A percentile compares a stretch with the other conserved stretches of the same genome.
Conservation (phyloP, 306 rosid species). For the Canavalia ensiformis region DNA sequence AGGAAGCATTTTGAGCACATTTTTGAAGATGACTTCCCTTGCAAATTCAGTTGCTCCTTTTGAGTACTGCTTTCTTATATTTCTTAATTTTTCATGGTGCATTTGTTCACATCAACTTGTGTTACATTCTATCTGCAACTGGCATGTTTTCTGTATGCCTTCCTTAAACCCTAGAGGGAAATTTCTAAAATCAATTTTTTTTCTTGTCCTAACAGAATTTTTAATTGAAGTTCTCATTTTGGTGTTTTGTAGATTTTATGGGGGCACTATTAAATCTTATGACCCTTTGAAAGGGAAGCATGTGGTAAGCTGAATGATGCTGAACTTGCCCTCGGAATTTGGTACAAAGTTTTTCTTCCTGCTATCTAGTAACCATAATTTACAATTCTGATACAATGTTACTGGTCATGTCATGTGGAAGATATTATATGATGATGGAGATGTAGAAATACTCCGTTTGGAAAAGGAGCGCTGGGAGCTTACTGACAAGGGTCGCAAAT, state of each 20-base stretch:
- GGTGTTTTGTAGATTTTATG: constrained; percentile 75
- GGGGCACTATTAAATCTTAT: constrained; percentile 88
- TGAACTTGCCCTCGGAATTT: constrained; percentile 41
- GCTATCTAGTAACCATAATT: constrained; percentile 23
- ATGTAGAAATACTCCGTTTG: constrained; percentile 63
- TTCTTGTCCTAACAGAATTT: background rate
- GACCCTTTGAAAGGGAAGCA: constrained; percentile 85
- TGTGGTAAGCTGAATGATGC: constrained; percentile 76
- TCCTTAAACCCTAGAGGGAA: constrained; percentile 17
- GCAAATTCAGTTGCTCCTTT: constrained; percentile 7
- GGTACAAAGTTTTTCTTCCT: constrained; percentile 4
- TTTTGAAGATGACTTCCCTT: constrained; percentile 6
- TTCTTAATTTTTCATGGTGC: constrained; percentile 30
- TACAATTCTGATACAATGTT: constrained; percentile 45
- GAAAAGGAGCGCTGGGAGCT: constrained; percentile 68
- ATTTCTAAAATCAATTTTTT: constrained; percentile 20
- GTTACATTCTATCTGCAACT: constrained; percentile 20
- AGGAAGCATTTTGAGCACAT: constrained; percentile 31
- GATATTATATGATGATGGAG: constrained; percentile 74
- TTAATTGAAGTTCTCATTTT: constrained; percentile 34
- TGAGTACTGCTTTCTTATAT: constrained; percentile 26
- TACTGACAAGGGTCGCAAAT: constrained; percentile 60
- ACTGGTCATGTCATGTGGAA: constrained; percentile 53
- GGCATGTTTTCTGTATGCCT: constrained; percentile 33
- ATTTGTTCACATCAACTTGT: constrained; percentile 11